Percentiles rank a stretch among this genome's conserved stretches.
These are phyloP conservation scores for Aspergillus novofumigatus DNA, from an alignment of 2,329 filamentous ascomycete genomes.

Conservation along the genomic window DNA sequence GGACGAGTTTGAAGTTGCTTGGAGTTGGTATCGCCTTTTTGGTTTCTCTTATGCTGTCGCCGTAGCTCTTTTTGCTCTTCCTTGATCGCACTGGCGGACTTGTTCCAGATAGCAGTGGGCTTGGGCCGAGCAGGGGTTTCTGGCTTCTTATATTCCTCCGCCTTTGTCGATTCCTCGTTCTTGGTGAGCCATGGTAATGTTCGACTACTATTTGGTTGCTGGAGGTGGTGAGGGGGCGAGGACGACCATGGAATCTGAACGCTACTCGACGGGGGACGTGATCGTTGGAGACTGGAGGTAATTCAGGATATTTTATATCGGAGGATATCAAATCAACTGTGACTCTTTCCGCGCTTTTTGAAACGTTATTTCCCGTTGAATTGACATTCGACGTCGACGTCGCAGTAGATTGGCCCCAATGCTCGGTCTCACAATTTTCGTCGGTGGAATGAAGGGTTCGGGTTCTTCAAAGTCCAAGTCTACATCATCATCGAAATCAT, in stretches of 20 bases:
- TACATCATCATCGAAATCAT: conserved; percentile 83
- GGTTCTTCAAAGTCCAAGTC: conserved; percentile 56
- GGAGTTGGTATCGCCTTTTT: conserved; percentile 41
- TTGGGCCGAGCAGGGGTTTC: conserved; percentile 45
- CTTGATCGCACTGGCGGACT: conserved; percentile 68
- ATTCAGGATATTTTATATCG: conserved; percentile 34
- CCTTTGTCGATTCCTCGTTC: conserved; percentile 22
- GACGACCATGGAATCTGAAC: conserved; percentile 67
- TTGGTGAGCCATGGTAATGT: conserved; percentile 56
- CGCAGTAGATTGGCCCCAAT: conserved; percentile 2
- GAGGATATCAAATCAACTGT: conserved; percentile 9
- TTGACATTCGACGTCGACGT: conserved; percentile 6
- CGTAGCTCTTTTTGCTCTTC: conserved; percentile 71
- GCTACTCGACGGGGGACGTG: conserved; percentile 47
- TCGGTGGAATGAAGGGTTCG: conserved; percentile 24
- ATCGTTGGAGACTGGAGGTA: conserved; percentile 29
- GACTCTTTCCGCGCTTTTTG: conserved; percentile 4
- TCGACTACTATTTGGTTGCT: conserved; percentile 55
- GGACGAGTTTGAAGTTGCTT: conserved; percentile 32
- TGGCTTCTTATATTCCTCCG: conserved; percentile 24
- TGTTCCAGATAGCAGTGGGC: conserved; percentile 61
- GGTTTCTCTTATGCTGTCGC: conserved; percentile 53
- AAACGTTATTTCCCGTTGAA: background rate
- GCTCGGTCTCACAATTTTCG: conserved; percentile 9
- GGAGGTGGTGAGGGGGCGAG: conserved; percentile 46